Evolutionary conservation across 768 basidiomycete species (phyloP).

Genomic region (Boletus reticulatus): DNA sequence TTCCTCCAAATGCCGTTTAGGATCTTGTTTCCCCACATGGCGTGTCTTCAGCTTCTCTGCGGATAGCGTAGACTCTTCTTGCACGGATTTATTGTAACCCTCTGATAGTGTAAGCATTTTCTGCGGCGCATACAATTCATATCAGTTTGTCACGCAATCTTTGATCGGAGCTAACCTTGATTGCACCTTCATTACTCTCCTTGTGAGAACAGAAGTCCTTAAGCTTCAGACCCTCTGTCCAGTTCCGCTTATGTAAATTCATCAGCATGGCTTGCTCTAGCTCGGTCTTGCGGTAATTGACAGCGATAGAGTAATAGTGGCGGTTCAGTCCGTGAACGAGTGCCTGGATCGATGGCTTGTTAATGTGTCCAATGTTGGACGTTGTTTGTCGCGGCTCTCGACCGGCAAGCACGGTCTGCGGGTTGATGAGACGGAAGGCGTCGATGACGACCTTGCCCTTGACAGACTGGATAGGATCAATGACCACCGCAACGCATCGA

Average conservation of each 20-base stretch:
- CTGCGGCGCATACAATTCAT: constrained; percentile 16
- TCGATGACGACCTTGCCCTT: constrained; percentile 99
- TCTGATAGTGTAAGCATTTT: constrained; percentile 91
- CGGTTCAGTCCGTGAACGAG: constrained; percentile 97
- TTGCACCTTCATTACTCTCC: constrained; percentile 85
- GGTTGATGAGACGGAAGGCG: constrained; percentile 96
- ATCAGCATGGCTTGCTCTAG: constrained; percentile 98
- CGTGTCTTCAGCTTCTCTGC: constrained; percentile 93
- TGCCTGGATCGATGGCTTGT: constrained; percentile 99
- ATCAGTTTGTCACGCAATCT: constrained; percentile 11
- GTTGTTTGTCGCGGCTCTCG: constrained; percentile 97
- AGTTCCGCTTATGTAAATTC: constrained; percentile 98
- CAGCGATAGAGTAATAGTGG: constrained; percentile 97
- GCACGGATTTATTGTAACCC: constrained; percentile 96
- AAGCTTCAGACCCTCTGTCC: constrained; percentile 95
- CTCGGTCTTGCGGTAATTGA: constrained; percentile 98
- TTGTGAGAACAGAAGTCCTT: constrained; percentile 89
- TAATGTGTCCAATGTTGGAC: constrained; percentile 97
- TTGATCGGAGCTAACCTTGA: constrained; percentile 67
- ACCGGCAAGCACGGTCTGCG: constrained; percentile 84
- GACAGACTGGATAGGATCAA: constrained; percentile 98
- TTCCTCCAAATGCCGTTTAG: constrained; percentile 96
- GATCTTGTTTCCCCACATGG: constrained; percentile 97
- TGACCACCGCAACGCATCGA: constrained; percentile 94
- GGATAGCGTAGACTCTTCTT: constrained; percentile 96